These are phyloP conservation scores for Pluteus cervinus DNA, from an alignment of 768 basidiomycete genomes.

Conservation along the genomic window DNA sequence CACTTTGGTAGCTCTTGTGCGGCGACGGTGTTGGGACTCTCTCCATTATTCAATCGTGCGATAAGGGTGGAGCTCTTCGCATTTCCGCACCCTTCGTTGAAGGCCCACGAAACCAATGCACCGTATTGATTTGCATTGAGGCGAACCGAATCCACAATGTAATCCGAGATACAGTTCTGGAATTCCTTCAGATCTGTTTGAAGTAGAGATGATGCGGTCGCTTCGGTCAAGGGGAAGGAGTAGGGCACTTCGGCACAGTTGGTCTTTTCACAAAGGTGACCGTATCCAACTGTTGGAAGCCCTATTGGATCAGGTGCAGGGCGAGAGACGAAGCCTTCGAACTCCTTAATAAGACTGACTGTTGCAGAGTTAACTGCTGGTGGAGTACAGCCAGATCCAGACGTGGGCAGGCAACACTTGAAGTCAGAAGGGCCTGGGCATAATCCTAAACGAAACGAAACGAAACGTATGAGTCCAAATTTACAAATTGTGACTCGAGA, in stretches of 20 bases:
- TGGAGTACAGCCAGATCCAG: constrained; percentile 7
- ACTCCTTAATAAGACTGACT: constrained; percentile 21
- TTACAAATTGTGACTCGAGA: not conserved
- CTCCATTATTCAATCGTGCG: constrained; percentile 23
- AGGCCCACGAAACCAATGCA: constrained; percentile 24
- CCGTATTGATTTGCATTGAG: constrained; percentile 30
- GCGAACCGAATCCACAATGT: constrained; percentile 16
- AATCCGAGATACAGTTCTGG: constrained; percentile 21
- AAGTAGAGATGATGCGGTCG: constrained; percentile 22
- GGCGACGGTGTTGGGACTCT: constrained; percentile 26
- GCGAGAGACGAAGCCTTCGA: constrained; percentile 27
- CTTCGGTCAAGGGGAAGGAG: constrained; percentile 25
- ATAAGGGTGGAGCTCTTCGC: constrained; percentile 21
- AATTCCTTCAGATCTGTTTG: constrained; percentile 19
- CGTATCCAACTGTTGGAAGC: constrained; percentile 30
- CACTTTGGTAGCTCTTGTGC: constrained; percentile 25
- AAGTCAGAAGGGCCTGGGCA: constrained; percentile 21
- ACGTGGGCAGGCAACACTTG: constrained; percentile 18
- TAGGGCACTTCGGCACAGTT: constrained; percentile 27
- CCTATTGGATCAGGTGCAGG: constrained; percentile 30
- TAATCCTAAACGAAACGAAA: constrained; percentile 12
- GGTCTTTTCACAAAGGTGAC: constrained; percentile 23
- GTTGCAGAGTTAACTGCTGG: constrained; percentile 23
- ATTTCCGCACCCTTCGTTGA: constrained; percentile 23
- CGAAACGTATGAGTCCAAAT: too few relatives aligned